These are phyloP conservation scores for Amesomyces nigricolor DNA, from an alignment of 2,329 filamentous ascomycete species.

Conservation along the genomic window DNA sequence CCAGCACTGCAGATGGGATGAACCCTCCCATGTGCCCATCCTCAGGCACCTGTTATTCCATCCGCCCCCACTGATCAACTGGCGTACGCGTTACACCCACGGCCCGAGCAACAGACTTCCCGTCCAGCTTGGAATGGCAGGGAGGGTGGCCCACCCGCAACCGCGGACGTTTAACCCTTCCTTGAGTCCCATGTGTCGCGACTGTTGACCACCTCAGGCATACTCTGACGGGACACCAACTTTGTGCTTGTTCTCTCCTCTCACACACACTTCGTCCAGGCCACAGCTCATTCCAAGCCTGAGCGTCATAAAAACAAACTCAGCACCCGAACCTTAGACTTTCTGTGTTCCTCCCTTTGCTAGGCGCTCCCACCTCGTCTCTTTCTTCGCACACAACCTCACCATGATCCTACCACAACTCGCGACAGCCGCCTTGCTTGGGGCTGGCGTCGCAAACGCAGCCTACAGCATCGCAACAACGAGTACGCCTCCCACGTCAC, in stretches of 20 bases:
- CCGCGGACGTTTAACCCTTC: too few species aligned
- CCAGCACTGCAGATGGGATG: constrained; percentile 3
- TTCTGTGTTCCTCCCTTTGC: not conserved
- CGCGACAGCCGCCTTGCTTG: constrained; percentile 16
- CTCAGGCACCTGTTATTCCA: not conserved
- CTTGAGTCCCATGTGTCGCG: too few species aligned
- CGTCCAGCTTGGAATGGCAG: too few species aligned
- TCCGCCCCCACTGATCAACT: constrained; percentile 1
- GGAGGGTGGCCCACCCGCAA: too few species aligned
- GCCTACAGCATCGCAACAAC: constrained; percentile 23
- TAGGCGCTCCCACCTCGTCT: constrained; percentile 15
- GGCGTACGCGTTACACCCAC: not conserved
- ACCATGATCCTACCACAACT: constrained; percentile 21
- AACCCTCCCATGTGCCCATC: too few species aligned
- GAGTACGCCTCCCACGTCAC: constrained; percentile 13
- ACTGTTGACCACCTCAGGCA: too few species aligned
- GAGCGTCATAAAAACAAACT: too few species aligned
- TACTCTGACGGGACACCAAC: not conserved
- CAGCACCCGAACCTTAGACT: not conserved
- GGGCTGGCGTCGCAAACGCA: constrained; percentile 19
- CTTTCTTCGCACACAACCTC: constrained; percentile 15
- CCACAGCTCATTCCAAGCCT: constrained; percentile 13
- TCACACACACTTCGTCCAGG: not conserved
- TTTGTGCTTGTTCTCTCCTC: not conserved
- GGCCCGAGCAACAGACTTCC: not conserved